Base-by-base conservation (phyloP, 2,329 filamentous ascomycete genomes). In the Stenocarpella maydis region DNA sequence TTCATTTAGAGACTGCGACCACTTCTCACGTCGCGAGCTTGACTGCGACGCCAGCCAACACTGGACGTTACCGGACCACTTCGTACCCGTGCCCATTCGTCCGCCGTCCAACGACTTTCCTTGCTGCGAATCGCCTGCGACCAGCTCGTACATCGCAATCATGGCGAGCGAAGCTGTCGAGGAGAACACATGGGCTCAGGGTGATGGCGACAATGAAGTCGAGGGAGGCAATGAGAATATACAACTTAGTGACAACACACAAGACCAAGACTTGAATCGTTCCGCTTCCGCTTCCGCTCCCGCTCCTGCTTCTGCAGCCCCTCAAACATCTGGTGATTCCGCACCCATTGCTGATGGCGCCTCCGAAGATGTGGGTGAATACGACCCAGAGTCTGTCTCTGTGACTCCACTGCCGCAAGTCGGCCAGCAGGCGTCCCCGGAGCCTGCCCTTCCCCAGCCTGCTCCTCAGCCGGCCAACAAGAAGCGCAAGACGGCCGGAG, bases 401-500 rank as follows among this genome's bases (percentile, higher is more conserved):
- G 79, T 85, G 61, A 74, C 76, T 34, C 67, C 64, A 31, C 49
- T 71, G 55, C 70, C 63, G 26, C 63, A 61, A 15, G 54, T 50
- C 28, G 55, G 43, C 39, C 49, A 71, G 49, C 63, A 69, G 63
- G 50, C 41, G 14, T 65, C 67, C 49, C 55, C 52, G 63, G 50
- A 49, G 34, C 78, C 76, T 50, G 77, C 76, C 68, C 77, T 77
- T 73, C n/a, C n/a, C n/a, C 81, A 79, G 72, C 82, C 78, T 68
- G 45, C 64, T 60, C 55, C 70, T 49, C 58, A 68, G 52, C 43
- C 58, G 39, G 52, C 55, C 55, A 78, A 77, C 74, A 86, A 82
- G 77, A 91, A 91, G 78, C 88, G 86, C 41, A 88, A 88, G 78
- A 87, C 84, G 71, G 84, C 86, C 28, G 87, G 86, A 50, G 87